Percentiles rank a stretch among this genome's conserved stretches.
Evolutionary conservation across 2,329 filamentous ascomycete genomes (phyloP).

Genomic region (Botrytis porri): DNA sequence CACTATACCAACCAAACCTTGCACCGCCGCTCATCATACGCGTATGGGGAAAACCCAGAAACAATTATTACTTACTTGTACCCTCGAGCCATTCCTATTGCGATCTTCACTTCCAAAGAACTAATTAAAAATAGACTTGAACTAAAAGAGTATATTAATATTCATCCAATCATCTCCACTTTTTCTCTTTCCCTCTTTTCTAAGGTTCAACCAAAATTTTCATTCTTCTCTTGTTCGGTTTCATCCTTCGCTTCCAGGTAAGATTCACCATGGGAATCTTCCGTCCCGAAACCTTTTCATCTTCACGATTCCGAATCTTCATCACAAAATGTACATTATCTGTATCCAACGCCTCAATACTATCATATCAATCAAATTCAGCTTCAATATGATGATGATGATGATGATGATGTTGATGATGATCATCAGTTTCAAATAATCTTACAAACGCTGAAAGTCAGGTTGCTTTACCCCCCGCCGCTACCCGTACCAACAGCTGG

Average conservation of each 20-base stretch:
- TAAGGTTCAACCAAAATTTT: neutral
- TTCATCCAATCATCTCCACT: neutral
- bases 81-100: neutral
- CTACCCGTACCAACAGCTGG: neutral
- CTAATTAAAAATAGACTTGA: neutral
- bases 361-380: constrained; percentile 2
- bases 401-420: neutral
- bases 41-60: neutral
- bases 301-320: neutral
- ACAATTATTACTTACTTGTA: neutral
- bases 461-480: neutral
- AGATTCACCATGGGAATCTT: neutral
- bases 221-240: constrained; percentile 6
- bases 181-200: neutral
- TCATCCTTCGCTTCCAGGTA: neutral
- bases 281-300: constrained; percentile 6
- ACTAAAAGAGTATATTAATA: neutral
- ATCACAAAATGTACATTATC: constrained; percentile 5
- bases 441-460: neutral
- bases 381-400: neutral
- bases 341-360: neutral
- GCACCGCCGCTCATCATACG: neutral
- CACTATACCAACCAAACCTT: neutral
- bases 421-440: no score
- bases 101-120: neutral